Evolutionary conservation across 2,329 filamentous ascomycete species (phyloP), one percentile per base, ranked within the genome.

Genomic region (Colletotrichum spaethianum): DNA sequence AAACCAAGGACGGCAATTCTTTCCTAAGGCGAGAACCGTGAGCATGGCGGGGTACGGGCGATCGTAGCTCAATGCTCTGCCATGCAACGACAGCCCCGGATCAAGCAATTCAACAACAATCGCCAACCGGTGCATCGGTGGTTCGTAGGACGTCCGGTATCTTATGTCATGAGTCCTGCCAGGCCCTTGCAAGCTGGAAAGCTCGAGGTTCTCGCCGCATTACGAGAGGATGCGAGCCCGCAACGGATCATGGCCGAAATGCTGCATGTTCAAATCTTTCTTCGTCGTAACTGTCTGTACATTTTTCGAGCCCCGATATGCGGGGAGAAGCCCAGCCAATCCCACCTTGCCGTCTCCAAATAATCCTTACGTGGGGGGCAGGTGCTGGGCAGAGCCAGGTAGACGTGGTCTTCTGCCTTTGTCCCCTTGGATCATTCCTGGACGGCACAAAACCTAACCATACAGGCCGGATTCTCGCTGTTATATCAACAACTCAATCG

Each of bases 1-100:
- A 46, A 16, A 42, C 67, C 63, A 38, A 67, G 67, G 31, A 61
- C n/a, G 67, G 67, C 63, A 70, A 70, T 70, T 61, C 48, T 67
- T 55, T 62, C 63, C 63, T 67, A 56, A 59, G 36, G 61, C 28
- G 26, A 56, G 20, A 14, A 23, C 48, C 26, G 26, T 26, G 23
- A 44, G 31, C 48, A 48, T 40, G 28, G 38, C 65, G 57, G 26
- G 48, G 48, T 14, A 28, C 23, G 38, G 53, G 20, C 33, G 23
- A 36, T 33, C 14, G 11, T 26, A 48, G n/a, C n/a, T 48, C 46
- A 26, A 23, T 48, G 46, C 46, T 48, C 14, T 48, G 46, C n/a
- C n/a, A 42, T 42, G 16, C 18, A 42, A 18, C 40, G 40, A 42
- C 9, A 42, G 18, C 40, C 40, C 12, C 55, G 14, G 36, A 26